These are phyloP conservation scores for Lantana camara DNA, from an alignment of 257 asterid species.

Conservation along the genomic window DNA sequence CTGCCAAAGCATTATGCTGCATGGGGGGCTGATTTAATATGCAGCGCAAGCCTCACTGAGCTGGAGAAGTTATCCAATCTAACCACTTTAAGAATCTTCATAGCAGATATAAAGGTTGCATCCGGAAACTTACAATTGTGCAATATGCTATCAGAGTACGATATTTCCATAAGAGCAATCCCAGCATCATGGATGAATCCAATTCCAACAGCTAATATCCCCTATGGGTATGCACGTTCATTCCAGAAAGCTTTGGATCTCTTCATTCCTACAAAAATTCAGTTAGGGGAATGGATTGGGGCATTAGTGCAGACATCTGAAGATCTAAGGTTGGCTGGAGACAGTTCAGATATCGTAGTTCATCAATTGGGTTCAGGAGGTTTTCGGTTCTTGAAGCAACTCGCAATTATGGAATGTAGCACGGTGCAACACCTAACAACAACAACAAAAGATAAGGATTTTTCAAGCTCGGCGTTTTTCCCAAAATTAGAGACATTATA, in stretches of 20 bases:
- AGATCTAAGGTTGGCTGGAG: constrained; percentile 13
- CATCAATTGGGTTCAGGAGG: constrained; percentile 6
- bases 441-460: not conserved
- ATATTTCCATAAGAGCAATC: constrained; percentile 2
- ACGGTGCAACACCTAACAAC: constrained; percentile 18
- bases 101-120: not conserved
- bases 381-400: constrained; percentile 12
- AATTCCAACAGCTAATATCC: not conserved
- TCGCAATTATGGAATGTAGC: constrained; percentile 13
- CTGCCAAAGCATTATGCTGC: constrained; percentile 3
- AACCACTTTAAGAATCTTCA: constrained; percentile 17
- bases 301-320: constrained; percentile 17
- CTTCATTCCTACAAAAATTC: constrained; percentile 16
- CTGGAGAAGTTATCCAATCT: constrained; percentile 3
- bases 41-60: constrained; percentile 10
- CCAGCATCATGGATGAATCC: not conserved
- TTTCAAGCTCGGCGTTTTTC: not conserved
- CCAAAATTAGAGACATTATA: constrained; percentile 18
- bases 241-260: constrained; percentile 21
- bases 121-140: constrained; percentile 6
- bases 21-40: not conserved
- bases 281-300: constrained; percentile 11
- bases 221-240: not conserved
- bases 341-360: constrained; percentile 14
- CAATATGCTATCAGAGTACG: constrained; percentile 15